A percentile compares a stretch with the other conserved stretches of the same genome.
phyloP scores from a whole-genome alignment of 106 monocot species.

The Ottelia alismoides region DNA sequence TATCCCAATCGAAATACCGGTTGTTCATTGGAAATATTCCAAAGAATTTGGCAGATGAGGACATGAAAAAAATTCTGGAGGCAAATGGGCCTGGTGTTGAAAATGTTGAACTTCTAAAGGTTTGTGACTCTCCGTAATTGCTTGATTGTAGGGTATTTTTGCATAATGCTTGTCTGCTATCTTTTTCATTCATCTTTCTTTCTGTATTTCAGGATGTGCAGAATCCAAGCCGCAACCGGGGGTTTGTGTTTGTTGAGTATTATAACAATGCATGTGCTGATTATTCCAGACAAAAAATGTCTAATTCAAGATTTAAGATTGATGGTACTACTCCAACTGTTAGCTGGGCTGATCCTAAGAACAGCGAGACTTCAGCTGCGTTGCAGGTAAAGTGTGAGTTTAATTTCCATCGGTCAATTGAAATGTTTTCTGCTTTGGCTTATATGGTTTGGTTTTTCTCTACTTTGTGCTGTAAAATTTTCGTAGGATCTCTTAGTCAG shows the following conservation, averaged over 20 bases:
- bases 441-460: no score
- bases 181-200: not conserved
- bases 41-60: conserved; percentile 81
- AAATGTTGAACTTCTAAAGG: conserved; percentile 90
- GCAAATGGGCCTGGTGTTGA: conserved; percentile 86
- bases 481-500: no score
- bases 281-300: conserved; percentile 80
- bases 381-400: conserved; percentile 56
- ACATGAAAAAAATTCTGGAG: conserved; percentile 67
- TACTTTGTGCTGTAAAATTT: no score
- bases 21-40: conserved; percentile 95
- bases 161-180: not conserved
- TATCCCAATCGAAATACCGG: conserved; percentile 87
- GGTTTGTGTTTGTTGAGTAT: conserved; percentile 94
- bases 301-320: conserved; percentile 58
- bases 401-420: no score
- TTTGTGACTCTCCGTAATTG: no score
- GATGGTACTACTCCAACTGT: conserved; percentile 84
- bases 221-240: conserved; percentile 84
- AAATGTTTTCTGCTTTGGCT: no score
- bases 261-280: conserved; percentile 99
- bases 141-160: not conserved
- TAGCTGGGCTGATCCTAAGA: conserved; percentile 96
- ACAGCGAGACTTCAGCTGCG: conserved; percentile 75
- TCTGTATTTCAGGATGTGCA: conserved; percentile 60